These are phyloP conservation scores for Hortaea sp. DNA, from an alignment of 2,329 filamentous ascomycete genomes.

Conservation along the genomic window DNA sequence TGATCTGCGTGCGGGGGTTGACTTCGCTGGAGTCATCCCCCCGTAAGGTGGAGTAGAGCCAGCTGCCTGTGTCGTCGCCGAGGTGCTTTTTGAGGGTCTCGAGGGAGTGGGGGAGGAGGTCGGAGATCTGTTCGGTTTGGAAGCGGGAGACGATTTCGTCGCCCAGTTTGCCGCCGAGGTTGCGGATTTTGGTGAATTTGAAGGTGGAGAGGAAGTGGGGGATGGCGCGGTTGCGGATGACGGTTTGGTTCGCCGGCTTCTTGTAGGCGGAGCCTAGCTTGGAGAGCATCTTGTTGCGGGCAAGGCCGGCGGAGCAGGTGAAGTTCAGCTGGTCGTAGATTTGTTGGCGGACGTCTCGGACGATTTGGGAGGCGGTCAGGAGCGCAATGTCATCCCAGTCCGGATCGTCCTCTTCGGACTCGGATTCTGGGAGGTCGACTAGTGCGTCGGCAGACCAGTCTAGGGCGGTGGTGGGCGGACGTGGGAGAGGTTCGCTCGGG, in stretches of 20 bases:
- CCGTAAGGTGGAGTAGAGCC: constrained; percentile 76
- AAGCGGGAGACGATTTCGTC: constrained; percentile 76
- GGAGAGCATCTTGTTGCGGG: constrained; percentile 87
- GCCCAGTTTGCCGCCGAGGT: constrained; percentile 89
- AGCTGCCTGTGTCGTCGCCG: constrained; percentile 73
- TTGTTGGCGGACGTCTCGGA: constrained; percentile 60
- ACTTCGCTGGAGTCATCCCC: constrained; percentile 84
- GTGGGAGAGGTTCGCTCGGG: constrained; percentile 54
- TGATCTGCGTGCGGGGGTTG: constrained; percentile 83
- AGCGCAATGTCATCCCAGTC: constrained; percentile 96
- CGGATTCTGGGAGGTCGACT: constrained; percentile 61
- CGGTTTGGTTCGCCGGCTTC: constrained; percentile 89
- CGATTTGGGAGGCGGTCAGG: constrained; percentile 78
- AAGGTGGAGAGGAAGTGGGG: constrained; percentile 69
- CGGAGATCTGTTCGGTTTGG: constrained; percentile 66
- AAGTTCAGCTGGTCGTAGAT: constrained; percentile 67
- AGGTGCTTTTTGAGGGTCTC: constrained; percentile 69
- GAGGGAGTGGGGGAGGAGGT: constrained; percentile 61
- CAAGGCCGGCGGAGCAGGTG: constrained; percentile 84
- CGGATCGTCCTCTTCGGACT: constrained; percentile 68
- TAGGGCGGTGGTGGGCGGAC: constrained; percentile 61
- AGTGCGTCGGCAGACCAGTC: constrained; percentile 80
- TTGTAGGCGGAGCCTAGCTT: constrained; percentile 86
- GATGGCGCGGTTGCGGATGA: constrained; percentile 79
- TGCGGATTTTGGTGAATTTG: constrained; percentile 91